Conservation (phyloP, 1,139 yeast species). For the Wickerhamiella pararugosa region DNA sequence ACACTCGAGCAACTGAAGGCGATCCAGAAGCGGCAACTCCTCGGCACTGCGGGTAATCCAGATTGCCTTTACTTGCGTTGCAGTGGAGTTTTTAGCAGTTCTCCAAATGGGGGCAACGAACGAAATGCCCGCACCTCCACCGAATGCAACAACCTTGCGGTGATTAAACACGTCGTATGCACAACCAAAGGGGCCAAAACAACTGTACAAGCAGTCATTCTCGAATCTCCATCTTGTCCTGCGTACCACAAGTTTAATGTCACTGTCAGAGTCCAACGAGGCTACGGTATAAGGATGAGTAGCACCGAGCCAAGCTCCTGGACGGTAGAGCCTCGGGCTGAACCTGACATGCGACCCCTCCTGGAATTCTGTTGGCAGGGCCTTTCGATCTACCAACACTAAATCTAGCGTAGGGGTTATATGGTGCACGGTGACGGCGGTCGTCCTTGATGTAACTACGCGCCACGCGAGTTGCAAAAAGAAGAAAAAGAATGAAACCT, state of each 20-base stretch:
- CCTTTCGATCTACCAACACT: slow-evolving; percentile 24
- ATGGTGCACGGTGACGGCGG: slow-evolving; percentile 19
- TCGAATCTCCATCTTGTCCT: slow-evolving; percentile 23
- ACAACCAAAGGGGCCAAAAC: slow-evolving; percentile 24
- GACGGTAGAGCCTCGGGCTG: slow-evolving; percentile 19
- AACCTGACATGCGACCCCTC: slow-evolving; percentile 38
- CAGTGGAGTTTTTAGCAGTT: slow-evolving; percentile 8
- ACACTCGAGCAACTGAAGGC: slow-evolving; percentile 20
- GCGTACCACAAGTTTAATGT: slow-evolving; percentile 31
- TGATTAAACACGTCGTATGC: slow-evolving; percentile 22
- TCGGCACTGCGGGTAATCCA: slow-evolving; percentile 39
- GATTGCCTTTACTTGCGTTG: slow-evolving; percentile 16
- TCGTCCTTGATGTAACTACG: slow-evolving; percentile 20
- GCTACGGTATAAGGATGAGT: slow-evolving; percentile 80
- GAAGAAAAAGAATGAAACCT: slow-evolving; percentile 35
- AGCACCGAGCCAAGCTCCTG: slow-evolving; percentile 24
- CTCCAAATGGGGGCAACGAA: slow-evolving; percentile 43
- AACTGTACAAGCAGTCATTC: slow-evolving; percentile 10
- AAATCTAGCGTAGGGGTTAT: slow-evolving; percentile 22
- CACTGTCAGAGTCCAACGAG: slow-evolving; percentile 39
- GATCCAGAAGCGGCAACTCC: slow-evolving; percentile 32
- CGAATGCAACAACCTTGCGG: slow-evolving; percentile 44
- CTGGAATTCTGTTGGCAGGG: slow-evolving; percentile 21
- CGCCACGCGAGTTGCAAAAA: slow-evolving; percentile 28
- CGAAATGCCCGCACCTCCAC: slow-evolving; percentile 84